Percentiles rank a stretch among this genome's conserved stretches.
Conservation (phyloP, 75 land plant genomes). For the Pinus taeda region DNA sequence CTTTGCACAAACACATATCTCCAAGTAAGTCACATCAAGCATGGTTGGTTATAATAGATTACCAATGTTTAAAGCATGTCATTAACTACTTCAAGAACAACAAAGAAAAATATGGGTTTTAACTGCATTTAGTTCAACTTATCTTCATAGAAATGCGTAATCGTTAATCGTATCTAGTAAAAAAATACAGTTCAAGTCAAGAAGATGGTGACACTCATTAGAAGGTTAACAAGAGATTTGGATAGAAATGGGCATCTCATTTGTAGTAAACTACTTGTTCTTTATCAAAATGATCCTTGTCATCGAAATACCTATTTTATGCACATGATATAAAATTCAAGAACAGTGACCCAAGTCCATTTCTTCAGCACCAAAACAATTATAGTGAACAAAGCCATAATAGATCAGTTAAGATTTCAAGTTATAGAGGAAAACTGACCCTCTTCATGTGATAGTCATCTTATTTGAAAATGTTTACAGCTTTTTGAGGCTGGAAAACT, state of each 20-base stretch:
- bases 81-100: too few relatives aligned
- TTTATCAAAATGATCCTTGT: background rate
- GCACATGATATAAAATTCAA: background rate
- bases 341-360: background rate
- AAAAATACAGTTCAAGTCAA: background rate
- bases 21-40: too few relatives aligned
- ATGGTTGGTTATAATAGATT: too few relatives aligned
- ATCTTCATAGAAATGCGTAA: too few relatives aligned
- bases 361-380: background rate
- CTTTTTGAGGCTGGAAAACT: background rate
- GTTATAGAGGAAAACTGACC: background rate
- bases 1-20: too few relatives aligned
- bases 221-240: background rate
- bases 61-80: too few relatives aligned
- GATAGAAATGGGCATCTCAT: background rate
- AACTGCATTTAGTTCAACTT: too few relatives aligned
- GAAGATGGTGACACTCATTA: background rate
- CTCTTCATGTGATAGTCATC: background rate
- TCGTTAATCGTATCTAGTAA: background rate
- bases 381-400: background rate
- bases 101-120: too few relatives aligned
- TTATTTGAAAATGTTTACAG: background rate
- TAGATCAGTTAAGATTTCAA: background rate
- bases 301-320: too few relatives aligned
- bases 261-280: background rate